Conservation (phyloP, 2,329 filamentous ascomycete genomes). For the Paraphoma chrysanthemicola region DNA sequence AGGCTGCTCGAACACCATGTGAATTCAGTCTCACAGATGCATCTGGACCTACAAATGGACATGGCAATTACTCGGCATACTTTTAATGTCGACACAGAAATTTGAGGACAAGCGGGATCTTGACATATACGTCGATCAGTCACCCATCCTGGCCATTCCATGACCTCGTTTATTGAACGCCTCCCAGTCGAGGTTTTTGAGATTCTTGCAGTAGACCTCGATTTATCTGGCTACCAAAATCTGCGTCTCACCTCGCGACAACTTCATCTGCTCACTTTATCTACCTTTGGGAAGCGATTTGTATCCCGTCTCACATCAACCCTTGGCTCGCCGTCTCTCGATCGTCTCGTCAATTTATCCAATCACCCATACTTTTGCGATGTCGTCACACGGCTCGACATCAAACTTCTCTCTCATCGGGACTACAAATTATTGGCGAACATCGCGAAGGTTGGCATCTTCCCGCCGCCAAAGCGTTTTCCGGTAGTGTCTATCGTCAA, state of each 20-base stretch:
- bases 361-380: slow-evolving; percentile 19
- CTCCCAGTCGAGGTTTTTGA: slow-evolving; percentile 41
- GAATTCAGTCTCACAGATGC: neutral
- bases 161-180: slow-evolving; percentile 31
- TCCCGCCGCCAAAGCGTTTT: slow-evolving; percentile 39
- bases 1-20: neutral
- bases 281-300: slow-evolving; percentile 27
- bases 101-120: no score
- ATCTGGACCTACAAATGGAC: neutral
- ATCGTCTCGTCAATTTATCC: slow-evolving; percentile 25
- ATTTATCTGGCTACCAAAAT: slow-evolving; percentile 19
- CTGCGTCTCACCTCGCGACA: slow-evolving; percentile 34
- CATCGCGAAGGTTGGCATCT: slow-evolving; percentile 30
- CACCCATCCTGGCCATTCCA: slow-evolving; percentile 5
- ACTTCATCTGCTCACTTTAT: slow-evolving; percentile 28
- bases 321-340: slow-evolving; percentile 31
- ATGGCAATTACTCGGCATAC: no score
- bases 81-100: no score
- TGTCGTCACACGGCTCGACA: slow-evolving; percentile 26
- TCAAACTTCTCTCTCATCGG: slow-evolving; percentile 30
- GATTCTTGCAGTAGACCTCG: slow-evolving; percentile 23
- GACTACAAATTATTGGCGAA: slow-evolving; percentile 29
- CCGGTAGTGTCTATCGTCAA: slow-evolving; percentile 22
- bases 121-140: no score
- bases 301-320: slow-evolving; percentile 31